A percentile compares a stretch with the other conserved stretches of the same genome.
Conservation (phyloP, 1,284 basidiomycete genomes). For the Marasmius tenuissimus region DNA sequence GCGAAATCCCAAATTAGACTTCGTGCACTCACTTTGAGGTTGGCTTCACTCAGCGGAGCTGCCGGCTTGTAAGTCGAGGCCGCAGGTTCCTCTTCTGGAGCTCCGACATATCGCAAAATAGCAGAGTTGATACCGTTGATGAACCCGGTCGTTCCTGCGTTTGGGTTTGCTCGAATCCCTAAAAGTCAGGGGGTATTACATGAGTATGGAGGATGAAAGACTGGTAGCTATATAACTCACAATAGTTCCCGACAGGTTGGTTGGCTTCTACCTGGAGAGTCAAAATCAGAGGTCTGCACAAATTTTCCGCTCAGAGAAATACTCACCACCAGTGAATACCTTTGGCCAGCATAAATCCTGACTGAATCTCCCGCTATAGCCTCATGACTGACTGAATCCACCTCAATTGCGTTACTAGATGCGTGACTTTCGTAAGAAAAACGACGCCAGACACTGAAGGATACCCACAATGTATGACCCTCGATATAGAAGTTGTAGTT, state of each 20-base stretch:
- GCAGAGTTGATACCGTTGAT: conserved; percentile 34
- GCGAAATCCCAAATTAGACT: not conserved
- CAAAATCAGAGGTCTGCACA: not conserved
- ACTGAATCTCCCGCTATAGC: conserved; percentile 15
- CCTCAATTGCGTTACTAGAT: conserved; percentile 15
- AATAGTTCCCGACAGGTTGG: conserved; percentile 37
- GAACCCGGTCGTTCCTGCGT: conserved; percentile 19
- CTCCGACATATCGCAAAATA: conserved; percentile 44
- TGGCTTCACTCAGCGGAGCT: conserved; percentile 17
- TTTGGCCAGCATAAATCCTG: conserved; percentile 26
- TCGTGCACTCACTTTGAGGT: conserved; percentile 7
- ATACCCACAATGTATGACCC: conserved; percentile 22
- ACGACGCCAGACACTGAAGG: conserved; percentile 11
- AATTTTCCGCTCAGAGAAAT: not conserved
- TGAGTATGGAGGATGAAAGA: not conserved
- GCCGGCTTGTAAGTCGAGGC: not conserved
- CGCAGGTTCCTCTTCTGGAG: conserved; percentile 33
- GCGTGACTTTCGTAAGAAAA: not conserved
- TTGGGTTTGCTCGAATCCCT: conserved; percentile 27
- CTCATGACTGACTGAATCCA: conserved; percentile 12
- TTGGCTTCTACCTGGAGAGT: conserved; percentile 25
- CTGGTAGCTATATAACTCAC: not conserved
- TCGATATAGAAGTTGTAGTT: conserved; percentile 35
- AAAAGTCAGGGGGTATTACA: not conserved
- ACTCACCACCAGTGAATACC: conserved; percentile 36